phyloP scores from a whole-genome alignment of 352 stramenopile species.

The Globisporangium barbulae region DNA sequence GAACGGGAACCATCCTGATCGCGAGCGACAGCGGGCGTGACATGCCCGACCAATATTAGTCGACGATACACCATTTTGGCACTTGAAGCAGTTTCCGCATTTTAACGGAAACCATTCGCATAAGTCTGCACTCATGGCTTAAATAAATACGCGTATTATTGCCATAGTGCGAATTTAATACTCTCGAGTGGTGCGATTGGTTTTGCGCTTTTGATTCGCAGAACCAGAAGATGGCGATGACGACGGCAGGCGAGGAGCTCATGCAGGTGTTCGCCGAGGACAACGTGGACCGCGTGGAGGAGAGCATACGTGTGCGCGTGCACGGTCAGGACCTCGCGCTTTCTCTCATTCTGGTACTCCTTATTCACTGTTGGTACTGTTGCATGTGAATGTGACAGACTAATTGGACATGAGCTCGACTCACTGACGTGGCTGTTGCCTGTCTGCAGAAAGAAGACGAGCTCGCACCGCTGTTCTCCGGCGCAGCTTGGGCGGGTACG shows the following conservation, averaged over 20 bases:
- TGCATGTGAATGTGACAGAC: too few relatives aligned
- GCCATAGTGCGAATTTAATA: too few relatives aligned
- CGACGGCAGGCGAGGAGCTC: neutral
- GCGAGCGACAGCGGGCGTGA: too few relatives aligned
- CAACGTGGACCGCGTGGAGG: constrained; percentile 56
- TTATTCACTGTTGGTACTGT: constrained; percentile 2
- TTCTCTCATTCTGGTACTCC: constrained; percentile 57
- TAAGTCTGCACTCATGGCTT: too few relatives aligned
- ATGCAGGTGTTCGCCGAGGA: constrained; percentile 54
- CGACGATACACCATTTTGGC: too few relatives aligned
- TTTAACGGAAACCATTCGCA: too few relatives aligned
- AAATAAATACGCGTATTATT: too few relatives aligned
- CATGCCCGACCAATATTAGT: too few relatives aligned
- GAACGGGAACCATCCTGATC: too few relatives aligned
- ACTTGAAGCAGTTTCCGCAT: too few relatives aligned
- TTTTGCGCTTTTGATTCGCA: neutral
- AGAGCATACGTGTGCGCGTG: constrained; percentile 52
- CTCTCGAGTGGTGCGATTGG: too few relatives aligned
- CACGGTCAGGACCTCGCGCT: constrained; percentile 50
- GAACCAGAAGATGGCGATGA: neutral
- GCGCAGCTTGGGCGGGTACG: constrained; percentile 91
- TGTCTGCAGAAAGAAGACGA: constrained; percentile 69
- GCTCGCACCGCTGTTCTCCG: constrained; percentile 92
- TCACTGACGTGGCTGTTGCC: constrained; percentile 1
- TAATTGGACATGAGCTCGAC: too few relatives aligned